These are phyloP conservation scores for Eragrostis nindensis DNA, from an alignment of 176 grass and related monocot species.

Conservation along the genomic window DNA sequence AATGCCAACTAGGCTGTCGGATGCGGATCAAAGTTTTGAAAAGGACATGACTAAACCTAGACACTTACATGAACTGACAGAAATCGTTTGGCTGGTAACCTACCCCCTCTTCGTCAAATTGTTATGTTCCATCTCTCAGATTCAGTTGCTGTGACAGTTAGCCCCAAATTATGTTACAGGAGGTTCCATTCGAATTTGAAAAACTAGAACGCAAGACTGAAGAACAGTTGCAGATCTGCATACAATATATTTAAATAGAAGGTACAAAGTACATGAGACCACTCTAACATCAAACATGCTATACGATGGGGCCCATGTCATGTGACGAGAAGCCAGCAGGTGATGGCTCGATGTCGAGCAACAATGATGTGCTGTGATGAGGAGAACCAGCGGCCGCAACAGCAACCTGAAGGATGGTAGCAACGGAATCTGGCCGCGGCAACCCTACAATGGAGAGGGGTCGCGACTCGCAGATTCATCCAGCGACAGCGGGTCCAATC, in stretches of 20 bases:
- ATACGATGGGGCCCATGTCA: no score
- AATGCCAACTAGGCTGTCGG: background rate
- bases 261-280: background rate
- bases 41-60: background rate
- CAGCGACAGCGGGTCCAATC: no score
- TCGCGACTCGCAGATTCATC: no score
- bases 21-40: background rate
- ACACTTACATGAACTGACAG: background rate
- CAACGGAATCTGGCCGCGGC: no score
- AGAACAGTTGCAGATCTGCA: background rate
- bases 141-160: background rate
- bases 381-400: no score
- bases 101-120: background rate
- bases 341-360: no score
- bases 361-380: no score
- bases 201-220: background rate
- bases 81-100: background rate
- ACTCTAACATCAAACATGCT: no score
- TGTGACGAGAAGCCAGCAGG: no score
- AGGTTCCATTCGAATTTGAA: background rate
- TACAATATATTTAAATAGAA: background rate
- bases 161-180: background rate
- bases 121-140: background rate
- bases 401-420: no score
- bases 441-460: no score